These are phyloP conservation scores for Neobulgaria alba DNA, from an alignment of 2,329 filamentous ascomycete species.

Conservation along the genomic window DNA sequence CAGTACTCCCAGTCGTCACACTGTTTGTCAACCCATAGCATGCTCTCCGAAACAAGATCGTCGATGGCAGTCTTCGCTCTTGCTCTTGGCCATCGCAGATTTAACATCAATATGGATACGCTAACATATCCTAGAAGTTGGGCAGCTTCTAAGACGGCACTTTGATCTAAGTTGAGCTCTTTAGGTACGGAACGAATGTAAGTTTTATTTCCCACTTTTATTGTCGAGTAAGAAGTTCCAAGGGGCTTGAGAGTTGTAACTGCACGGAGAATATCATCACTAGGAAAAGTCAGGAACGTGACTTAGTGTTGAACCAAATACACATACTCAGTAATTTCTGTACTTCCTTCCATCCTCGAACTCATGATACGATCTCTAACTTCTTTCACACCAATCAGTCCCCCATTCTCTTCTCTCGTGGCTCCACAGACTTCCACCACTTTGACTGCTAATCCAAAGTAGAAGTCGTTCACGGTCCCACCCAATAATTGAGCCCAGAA, in stretches of 20 bases:
- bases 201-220: slow-evolving; percentile 72
- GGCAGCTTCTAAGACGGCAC: slow-evolving; percentile 81
- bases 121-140: slow-evolving; percentile 87
- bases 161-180: slow-evolving; percentile 91
- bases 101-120: slow-evolving; percentile 78
- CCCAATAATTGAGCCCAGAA: slow-evolving; percentile 93
- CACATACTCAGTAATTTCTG: slow-evolving; percentile 66
- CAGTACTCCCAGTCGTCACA: slow-evolving; percentile 86
- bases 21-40: slow-evolving; percentile 92
- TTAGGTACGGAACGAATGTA: slow-evolving; percentile 92
- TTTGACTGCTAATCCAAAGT: slow-evolving; percentile 93
- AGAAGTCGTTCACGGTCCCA: slow-evolving; percentile 91
- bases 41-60: slow-evolving; percentile 77
- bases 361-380: slow-evolving; percentile 67
- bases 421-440: slow-evolving; percentile 88
- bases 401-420: slow-evolving; percentile 84
- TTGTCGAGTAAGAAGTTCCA: slow-evolving; percentile 77
- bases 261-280: slow-evolving; percentile 83
- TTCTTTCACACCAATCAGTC: slow-evolving; percentile 77
- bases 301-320: slow-evolving; percentile 1
- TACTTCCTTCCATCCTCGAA: slow-evolving; percentile 64
- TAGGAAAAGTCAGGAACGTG: slow-evolving; percentile 26
- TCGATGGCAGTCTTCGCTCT: slow-evolving; percentile 84
- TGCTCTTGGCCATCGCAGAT: slow-evolving; percentile 76
- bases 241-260: slow-evolving; percentile 81